These are phyloP conservation scores for Luzula sylvatica DNA, from an alignment of 176 grass and related monocot species.

Conservation along the genomic window DNA sequence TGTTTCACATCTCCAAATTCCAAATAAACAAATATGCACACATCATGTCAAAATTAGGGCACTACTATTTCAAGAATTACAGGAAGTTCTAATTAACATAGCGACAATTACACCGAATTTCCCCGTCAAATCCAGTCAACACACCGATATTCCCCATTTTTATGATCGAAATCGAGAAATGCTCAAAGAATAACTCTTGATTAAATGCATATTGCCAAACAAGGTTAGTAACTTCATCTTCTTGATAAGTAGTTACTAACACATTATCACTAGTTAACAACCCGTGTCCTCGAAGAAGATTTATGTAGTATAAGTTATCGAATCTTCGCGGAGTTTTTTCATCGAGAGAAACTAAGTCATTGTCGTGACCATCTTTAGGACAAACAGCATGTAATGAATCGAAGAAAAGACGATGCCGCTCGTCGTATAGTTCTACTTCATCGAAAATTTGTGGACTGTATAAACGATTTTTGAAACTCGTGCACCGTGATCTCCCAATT, in stretches of 20 bases:
- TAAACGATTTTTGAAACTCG: slow-evolving; percentile 34
- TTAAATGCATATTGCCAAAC: slow-evolving; percentile 34
- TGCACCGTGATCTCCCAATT: slow-evolving; percentile 41
- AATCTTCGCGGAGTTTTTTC: slow-evolving; percentile 25
- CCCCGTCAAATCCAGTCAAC: slow-evolving; percentile 28
- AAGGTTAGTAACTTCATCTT: slow-evolving; percentile 5
- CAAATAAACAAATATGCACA: slow-evolving; percentile 11
- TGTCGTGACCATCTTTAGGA: slow-evolving; percentile 17
- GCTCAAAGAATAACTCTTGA: slow-evolving; percentile 33
- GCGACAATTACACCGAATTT: slow-evolving; percentile 35
- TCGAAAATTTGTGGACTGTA: slow-evolving; percentile 22
- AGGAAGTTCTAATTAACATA: slow-evolving; percentile 20
- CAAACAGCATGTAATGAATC: slow-evolving; percentile 17
- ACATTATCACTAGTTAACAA: slow-evolving; percentile 32
- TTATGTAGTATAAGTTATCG: slow-evolving; percentile 33
- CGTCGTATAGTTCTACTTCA: slow-evolving; percentile 3
- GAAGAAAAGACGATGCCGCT: slow-evolving; percentile 18
- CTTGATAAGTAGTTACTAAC: slow-evolving; percentile 19
- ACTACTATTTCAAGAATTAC: not conserved
- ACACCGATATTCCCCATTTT: slow-evolving; percentile 50
- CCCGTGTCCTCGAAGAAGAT: slow-evolving; percentile 29
- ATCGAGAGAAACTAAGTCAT: slow-evolving; percentile 27
- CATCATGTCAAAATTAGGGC: not conserved
- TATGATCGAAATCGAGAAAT: slow-evolving; percentile 26
- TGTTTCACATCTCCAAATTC: not conserved